Evolutionary conservation across 2,329 filamentous ascomycete genomes (phyloP).

Genomic region (Colletotrichum gigasporum): DNA sequence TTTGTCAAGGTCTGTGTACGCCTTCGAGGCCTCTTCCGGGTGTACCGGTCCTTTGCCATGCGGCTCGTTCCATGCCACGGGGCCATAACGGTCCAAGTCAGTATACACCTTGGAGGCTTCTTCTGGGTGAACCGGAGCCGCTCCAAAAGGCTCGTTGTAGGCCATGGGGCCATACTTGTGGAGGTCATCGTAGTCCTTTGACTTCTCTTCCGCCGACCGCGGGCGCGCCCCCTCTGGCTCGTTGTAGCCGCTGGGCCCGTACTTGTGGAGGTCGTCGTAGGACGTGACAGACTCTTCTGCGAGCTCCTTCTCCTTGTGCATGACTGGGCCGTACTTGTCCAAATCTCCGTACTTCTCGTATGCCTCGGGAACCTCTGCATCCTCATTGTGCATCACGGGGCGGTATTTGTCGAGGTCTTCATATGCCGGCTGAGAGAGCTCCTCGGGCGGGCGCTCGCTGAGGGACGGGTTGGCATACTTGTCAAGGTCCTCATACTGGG

Average conservation of each 20-base stretch:
- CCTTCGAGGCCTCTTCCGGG: constrained; percentile 25
- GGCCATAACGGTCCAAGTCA: constrained; percentile 51
- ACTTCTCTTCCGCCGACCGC: constrained; percentile 46
- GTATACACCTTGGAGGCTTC: constrained; percentile 48
- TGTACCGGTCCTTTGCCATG: constrained; percentile 31
- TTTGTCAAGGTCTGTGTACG: constrained; percentile 26
- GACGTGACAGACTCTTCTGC: constrained; percentile 46
- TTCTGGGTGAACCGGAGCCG: constrained; percentile 40
- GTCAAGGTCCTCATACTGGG: constrained; percentile 46
- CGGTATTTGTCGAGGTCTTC: constrained; percentile 48
- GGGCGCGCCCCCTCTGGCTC: constrained; percentile 45
- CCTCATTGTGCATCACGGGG: constrained; percentile 45
- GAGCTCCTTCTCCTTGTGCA: constrained; percentile 47
- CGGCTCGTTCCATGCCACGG: constrained; percentile 33
- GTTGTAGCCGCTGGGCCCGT: constrained; percentile 47
- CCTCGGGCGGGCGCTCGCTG: constrained; percentile 31
- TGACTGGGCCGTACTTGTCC: constrained; percentile 32
- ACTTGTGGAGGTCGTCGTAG: constrained; percentile 50
- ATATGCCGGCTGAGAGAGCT: constrained; percentile 39
- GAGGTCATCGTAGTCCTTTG: constrained; percentile 51
- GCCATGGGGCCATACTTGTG: constrained; percentile 42
- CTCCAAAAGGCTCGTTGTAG: constrained; percentile 47
- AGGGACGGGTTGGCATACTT: constrained; percentile 39
- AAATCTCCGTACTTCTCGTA: constrained; percentile 32
- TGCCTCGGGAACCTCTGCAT: constrained; percentile 23